phyloP scores from a whole-genome alignment of 441 rosid species.

The Pelargonium myrrhifolium region DNA sequence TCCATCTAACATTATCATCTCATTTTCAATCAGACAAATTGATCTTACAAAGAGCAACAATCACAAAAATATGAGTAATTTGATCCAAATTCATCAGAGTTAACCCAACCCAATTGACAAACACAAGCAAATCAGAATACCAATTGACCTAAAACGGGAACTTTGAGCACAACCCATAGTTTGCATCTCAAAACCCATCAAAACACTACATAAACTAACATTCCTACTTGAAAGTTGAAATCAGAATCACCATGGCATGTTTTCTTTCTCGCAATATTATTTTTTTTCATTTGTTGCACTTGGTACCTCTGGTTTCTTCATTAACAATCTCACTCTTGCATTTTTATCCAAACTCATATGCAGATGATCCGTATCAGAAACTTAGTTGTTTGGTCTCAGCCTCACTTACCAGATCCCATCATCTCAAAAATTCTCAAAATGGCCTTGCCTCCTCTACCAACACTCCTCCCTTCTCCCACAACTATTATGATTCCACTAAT shows the following conservation, averaged over 20 bases:
- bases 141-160: no score
- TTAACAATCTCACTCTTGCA: constrained; percentile 22
- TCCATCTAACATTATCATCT: no score
- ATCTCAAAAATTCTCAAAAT: constrained; percentile 25
- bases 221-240: no score
- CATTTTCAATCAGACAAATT: neutral
- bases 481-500: constrained; percentile 13
- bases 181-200: no score
- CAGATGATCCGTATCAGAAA: constrained; percentile 20
- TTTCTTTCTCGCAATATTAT: constrained; percentile 11
- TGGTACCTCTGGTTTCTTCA: constrained; percentile 5
- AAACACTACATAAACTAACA: no score
- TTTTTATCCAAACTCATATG: constrained; percentile 15
- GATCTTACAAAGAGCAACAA: neutral
- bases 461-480: constrained; percentile 27
- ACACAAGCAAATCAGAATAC: no score
- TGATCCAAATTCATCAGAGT: neutral
- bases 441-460: constrained; percentile 6
- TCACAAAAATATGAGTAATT: neutral
- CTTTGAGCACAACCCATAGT: no score
- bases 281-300: constrained; percentile 13
- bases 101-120: neutral
- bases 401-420: constrained; percentile 31
- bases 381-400: constrained; percentile 26
- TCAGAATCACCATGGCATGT: constrained; percentile 13